phyloP scores from a whole-genome alignment of 768 basidiomycete species.

The Gautieria morchelliformis region DNA sequence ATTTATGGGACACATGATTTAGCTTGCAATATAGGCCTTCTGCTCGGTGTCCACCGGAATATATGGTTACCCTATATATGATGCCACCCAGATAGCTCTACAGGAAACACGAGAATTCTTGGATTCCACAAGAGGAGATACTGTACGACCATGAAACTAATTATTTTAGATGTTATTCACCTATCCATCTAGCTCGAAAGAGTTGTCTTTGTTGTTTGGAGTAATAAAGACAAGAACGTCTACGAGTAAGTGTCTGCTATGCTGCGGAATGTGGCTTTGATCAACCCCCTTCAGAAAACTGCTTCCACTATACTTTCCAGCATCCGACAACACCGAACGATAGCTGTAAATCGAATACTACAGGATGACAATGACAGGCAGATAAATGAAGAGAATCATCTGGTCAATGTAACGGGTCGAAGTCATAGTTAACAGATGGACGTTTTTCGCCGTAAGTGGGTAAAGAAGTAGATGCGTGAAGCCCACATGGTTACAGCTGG shows the following conservation, averaged over 20 bases:
- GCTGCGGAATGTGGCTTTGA: conserved; percentile 1
- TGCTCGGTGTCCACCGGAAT: conserved; percentile 73
- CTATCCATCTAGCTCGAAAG: conserved; percentile 39
- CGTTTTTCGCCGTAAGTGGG: too few relatives aligned
- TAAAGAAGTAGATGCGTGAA: too few relatives aligned
- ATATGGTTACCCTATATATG: conserved; percentile 67
- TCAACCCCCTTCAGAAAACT: conserved; percentile 31
- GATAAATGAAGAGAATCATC: too few relatives aligned
- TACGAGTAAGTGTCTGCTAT: conserved; percentile 45
- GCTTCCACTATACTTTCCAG: conserved; percentile 58
- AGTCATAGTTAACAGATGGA: too few relatives aligned
- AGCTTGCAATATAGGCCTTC: conserved; percentile 49
- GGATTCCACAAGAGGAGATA: conserved; percentile 40
- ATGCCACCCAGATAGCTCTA: conserved; percentile 65
- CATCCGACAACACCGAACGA: too few relatives aligned
- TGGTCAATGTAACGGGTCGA: too few relatives aligned
- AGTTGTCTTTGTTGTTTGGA: conserved; percentile 69
- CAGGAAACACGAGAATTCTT: conserved; percentile 45
- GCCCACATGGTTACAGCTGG: too few relatives aligned
- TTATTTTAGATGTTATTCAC: conserved; percentile 14
- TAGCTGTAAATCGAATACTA: too few relatives aligned
- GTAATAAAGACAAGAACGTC: conserved; percentile 47
- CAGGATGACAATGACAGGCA: too few relatives aligned
- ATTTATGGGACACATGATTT: not conserved
- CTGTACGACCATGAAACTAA: conserved; percentile 17